A percentile compares a stretch with the other conserved stretches of the same genome.
Conservation (phyloP, 1,284 basidiomycete species). For the Ganoderma meredithae region DNA sequence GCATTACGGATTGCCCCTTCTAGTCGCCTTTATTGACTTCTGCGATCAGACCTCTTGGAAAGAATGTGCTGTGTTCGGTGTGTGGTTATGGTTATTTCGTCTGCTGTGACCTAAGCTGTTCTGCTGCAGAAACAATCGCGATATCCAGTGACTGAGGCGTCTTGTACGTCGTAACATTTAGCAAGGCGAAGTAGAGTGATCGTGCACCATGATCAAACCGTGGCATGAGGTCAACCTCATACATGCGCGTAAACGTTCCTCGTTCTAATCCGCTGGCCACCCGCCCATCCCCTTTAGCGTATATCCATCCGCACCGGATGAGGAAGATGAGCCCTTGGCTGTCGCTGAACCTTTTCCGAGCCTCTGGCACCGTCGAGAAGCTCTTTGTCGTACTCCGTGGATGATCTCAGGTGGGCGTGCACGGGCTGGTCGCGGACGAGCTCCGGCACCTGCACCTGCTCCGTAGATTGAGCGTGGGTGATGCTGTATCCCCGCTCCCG, state of each 20-base stretch:
- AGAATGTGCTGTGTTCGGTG: neutral
- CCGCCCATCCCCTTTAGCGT: slow-evolving; percentile 13
- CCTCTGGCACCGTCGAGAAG: neutral
- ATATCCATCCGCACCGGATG: slow-evolving; percentile 13
- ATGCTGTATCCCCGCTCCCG: slow-evolving; percentile 6
- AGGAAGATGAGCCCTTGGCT: neutral
- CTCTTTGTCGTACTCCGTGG: neutral
- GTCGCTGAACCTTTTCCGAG: neutral
- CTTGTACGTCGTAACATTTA: neutral
- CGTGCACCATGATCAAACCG: neutral
- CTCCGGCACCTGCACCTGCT: slow-evolving; percentile 11
- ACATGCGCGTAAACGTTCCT: slow-evolving; percentile 17
- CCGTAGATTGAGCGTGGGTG: neutral
- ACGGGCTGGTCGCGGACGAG: slow-evolving; percentile 8
- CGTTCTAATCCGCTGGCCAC: neutral
- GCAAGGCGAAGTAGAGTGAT: neutral
- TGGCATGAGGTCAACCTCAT: neutral
- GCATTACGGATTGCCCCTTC: slow-evolving; percentile 16
- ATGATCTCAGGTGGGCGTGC: neutral
- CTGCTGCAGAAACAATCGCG: neutral
- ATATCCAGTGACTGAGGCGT: neutral
- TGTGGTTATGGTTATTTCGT: neutral
- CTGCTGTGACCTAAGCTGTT: neutral
- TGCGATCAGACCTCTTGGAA: slow-evolving; percentile 10
- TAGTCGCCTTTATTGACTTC: slow-evolving; percentile 20